These are phyloP conservation scores for Xylariomycetidae sp. DNA, from an alignment of 2,329 filamentous ascomycete species.

Conservation along the genomic window DNA sequence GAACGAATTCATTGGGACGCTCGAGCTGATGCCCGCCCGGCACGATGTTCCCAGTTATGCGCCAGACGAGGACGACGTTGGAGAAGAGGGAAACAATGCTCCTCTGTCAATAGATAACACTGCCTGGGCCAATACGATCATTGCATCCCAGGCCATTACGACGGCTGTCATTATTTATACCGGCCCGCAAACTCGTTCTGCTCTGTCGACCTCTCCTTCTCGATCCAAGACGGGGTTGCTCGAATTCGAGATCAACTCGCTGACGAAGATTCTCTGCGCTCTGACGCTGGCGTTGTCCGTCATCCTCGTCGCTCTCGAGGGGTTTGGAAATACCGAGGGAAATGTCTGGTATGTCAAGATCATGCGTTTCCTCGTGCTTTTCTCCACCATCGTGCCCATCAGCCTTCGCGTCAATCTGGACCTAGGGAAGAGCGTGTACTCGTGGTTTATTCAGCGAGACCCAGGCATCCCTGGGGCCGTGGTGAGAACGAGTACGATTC, in stretches of 20 bases:
- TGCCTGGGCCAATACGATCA: slow-evolving; percentile 96
- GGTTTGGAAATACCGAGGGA: slow-evolving; percentile 62
- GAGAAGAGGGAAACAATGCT: slow-evolving; percentile 47
- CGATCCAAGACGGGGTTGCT: slow-evolving; percentile 90
- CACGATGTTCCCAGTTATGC: slow-evolving; percentile 41
- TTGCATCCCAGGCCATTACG: slow-evolving; percentile 86
- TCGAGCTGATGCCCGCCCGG: slow-evolving; percentile 62
- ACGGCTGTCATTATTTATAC: slow-evolving; percentile 92
- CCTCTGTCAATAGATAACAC: slow-evolving; percentile 93
- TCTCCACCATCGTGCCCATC: slow-evolving; percentile 98
- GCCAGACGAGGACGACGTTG: slow-evolving; percentile 26
- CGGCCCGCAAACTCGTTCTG: slow-evolving; percentile 86
- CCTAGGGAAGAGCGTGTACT: slow-evolving; percentile 94
- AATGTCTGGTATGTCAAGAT: slow-evolving; percentile 91
- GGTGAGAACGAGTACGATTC: slow-evolving; percentile 94
- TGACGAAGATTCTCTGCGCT: slow-evolving; percentile 92
- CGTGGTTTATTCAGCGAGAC: slow-evolving; percentile 90
- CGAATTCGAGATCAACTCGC: slow-evolving; percentile 92
- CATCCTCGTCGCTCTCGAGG: slow-evolving; percentile 79
- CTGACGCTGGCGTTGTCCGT: slow-evolving; percentile 83
- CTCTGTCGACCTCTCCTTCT: slow-evolving; percentile 84
- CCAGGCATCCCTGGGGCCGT: slow-evolving; percentile 85
- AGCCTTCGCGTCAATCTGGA: slow-evolving; percentile 94
- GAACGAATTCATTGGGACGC: slow-evolving; percentile 88
- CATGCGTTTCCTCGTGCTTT: slow-evolving; percentile 94